Conservation (phyloP, 2,329 filamentous ascomycete genomes). For the Neonectria ditissima region DNA sequence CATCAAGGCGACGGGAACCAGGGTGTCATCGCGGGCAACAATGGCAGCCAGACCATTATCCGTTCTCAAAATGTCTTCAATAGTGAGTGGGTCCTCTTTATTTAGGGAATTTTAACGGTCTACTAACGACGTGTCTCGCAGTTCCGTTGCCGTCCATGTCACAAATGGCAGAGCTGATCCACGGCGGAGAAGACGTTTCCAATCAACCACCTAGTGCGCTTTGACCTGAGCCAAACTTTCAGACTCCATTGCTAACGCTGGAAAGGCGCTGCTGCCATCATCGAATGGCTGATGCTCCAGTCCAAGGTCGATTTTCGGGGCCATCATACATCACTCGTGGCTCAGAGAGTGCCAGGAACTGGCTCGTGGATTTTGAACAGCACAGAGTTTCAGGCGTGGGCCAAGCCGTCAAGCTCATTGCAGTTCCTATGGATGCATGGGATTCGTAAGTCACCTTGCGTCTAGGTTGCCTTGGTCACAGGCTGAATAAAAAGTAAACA, state of each 20-base stretch:
- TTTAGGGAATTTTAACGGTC: neutral
- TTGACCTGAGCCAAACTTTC: too few species aligned
- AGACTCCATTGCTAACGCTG: neutral
- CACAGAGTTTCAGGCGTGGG: neutral
- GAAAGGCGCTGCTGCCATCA: neutral
- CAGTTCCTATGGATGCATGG: neutral
- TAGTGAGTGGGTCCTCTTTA: neutral
- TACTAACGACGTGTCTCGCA: neutral
- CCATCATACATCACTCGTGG: neutral
- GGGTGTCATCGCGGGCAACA: neutral
- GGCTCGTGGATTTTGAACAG: neutral
- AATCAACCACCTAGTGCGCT: neutral
- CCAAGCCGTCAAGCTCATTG: neutral
- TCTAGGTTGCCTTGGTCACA: too few species aligned
- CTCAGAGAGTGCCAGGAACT: neutral
- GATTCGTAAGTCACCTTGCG: neutral
- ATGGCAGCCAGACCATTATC: neutral
- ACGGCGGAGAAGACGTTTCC: neutral
- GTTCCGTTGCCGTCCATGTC: neutral
- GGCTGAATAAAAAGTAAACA: neutral
- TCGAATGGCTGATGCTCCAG: conserved; percentile 2
- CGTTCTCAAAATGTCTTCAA: neutral
- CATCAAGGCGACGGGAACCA: neutral
- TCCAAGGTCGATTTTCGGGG: neutral
- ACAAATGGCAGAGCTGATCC: neutral